Evolutionary conservation across 2,329 filamentous ascomycete genomes (phyloP).

Genomic region (Byssochlamys sp.): DNA sequence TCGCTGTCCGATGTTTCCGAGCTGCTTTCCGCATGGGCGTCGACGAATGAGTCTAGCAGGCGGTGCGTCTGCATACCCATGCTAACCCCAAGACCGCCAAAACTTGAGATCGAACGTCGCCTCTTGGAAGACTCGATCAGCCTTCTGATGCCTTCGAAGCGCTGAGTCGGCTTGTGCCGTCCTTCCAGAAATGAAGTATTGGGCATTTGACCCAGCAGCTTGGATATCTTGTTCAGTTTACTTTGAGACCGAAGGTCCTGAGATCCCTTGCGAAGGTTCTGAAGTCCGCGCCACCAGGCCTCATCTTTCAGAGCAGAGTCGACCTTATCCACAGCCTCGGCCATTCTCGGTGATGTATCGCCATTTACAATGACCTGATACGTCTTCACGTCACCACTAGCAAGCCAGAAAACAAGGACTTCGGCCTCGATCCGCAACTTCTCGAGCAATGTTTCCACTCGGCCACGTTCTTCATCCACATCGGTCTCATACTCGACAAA

Average conservation of each 20-base stretch:
- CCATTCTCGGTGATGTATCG: constrained; percentile 39
- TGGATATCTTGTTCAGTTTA: constrained; percentile 9
- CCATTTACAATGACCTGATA: constrained; percentile 76
- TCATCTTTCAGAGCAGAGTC: constrained; percentile 59
- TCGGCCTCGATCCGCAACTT: constrained; percentile 74
- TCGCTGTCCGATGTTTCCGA: constrained; percentile 35
- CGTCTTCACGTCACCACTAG: constrained; percentile 59
- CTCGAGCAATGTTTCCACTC: constrained; percentile 64
- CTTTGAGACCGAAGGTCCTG: constrained; percentile 9
- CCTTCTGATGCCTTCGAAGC: constrained; percentile 52
- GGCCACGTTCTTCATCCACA: constrained; percentile 64
- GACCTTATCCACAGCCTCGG: constrained; percentile 51
- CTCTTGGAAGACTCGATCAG: constrained; percentile 53
- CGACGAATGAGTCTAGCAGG: constrained; percentile 53
- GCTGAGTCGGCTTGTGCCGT: constrained; percentile 32
- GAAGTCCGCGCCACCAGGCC: constrained; percentile 74
- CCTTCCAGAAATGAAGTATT: constrained; percentile 44
- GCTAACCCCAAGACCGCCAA: constrained; percentile 50
- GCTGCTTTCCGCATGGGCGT: constrained; percentile 38
- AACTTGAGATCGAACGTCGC: constrained; percentile 38
- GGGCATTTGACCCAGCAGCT: constrained; percentile 32
- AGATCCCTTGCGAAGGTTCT: constrained; percentile 34
- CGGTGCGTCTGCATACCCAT: constrained; percentile 69
- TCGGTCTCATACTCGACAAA: constrained; percentile 85
- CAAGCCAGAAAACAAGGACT: constrained; percentile 71